Percentiles rank a stretch among this genome's conserved stretches.
phyloP scores from a whole-genome alignment of 257 asterid genomes.

The Nicotiana benthamiana region DNA sequence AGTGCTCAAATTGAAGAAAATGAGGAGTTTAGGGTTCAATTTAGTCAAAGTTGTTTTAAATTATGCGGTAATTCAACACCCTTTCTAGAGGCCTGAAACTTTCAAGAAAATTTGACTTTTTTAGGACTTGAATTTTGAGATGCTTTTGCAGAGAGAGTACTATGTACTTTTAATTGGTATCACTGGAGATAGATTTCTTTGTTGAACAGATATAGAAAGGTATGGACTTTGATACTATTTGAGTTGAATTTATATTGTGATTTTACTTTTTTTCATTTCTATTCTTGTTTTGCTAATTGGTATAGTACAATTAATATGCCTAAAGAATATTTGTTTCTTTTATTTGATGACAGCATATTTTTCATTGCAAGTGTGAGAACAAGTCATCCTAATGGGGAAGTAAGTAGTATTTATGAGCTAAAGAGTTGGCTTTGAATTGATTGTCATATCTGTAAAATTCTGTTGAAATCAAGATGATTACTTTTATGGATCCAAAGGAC shows the following conservation, averaged over 20 bases:
- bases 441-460: not conserved
- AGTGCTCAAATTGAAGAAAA: conserved; percentile 10
- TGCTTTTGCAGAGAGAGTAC: not conserved
- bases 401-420: conserved; percentile 10
- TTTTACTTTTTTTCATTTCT: conserved; percentile 7
- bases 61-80: conserved; percentile 7
- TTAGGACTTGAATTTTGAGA: not conserved
- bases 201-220: conserved; percentile 25
- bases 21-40: conserved; percentile 6
- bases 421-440: not conserved
- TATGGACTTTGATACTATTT: conserved; percentile 13
- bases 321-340: not conserved
- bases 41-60: not conserved
- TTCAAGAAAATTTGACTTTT: not conserved
- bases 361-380: conserved; percentile 13
- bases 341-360: conserved; percentile 25
- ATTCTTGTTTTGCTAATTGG: not conserved
- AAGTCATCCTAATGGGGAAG: not conserved
- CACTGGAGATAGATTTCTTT: conserved; percentile 26
- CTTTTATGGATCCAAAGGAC: conserved; percentile 61
- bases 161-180: conserved; percentile 9
- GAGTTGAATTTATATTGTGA: conserved; percentile 8
- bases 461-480: conserved; percentile 33
- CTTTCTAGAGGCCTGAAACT: not conserved
- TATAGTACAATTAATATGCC: not conserved